Percentiles rank a stretch among this genome's conserved stretches.
Evolutionary conservation across 352 stramenopile species (phyloP).

Genomic region (Phytophthora ohioensis): DNA sequence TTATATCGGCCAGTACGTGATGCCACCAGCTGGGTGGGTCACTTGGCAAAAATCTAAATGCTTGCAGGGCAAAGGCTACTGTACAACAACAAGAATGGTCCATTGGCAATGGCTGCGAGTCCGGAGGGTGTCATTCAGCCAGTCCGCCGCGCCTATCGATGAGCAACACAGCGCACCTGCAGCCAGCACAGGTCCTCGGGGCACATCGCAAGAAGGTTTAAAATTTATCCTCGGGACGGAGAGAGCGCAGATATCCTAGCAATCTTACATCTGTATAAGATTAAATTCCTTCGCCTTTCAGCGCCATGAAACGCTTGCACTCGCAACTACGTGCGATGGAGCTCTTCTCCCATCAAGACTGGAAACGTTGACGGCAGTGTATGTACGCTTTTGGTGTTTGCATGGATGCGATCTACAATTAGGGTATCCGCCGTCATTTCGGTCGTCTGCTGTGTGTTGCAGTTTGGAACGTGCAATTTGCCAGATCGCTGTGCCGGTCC

Average conservation of each 20-base stretch:
- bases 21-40: neutral
- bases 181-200: neutral
- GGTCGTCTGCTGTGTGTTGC: conserved; percentile 13
- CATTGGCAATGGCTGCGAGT: conserved; percentile 11
- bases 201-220: conserved; percentile 16
- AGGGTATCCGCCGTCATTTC: neutral
- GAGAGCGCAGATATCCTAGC: neutral
- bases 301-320: conserved; percentile 9
- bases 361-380: conserved; percentile 9
- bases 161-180: conserved; percentile 11
- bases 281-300: neutral
- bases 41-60: neutral
- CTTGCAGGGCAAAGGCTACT: too few relatives aligned
- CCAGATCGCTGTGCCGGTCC: conserved; percentile 2
- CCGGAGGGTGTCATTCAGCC: conserved; percentile 11
- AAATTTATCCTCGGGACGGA: conserved; percentile 9
- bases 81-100: neutral
- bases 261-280: neutral
- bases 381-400: neutral
- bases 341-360: conserved; percentile 6
- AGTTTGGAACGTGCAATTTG: conserved; percentile 6
- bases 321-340: neutral
- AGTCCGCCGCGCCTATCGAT: conserved; percentile 14
- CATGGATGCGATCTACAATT: conserved; percentile 15
- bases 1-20: neutral